Base-by-base conservation (phyloP, 345 rosid species). In the Citrus sp. region DNA sequence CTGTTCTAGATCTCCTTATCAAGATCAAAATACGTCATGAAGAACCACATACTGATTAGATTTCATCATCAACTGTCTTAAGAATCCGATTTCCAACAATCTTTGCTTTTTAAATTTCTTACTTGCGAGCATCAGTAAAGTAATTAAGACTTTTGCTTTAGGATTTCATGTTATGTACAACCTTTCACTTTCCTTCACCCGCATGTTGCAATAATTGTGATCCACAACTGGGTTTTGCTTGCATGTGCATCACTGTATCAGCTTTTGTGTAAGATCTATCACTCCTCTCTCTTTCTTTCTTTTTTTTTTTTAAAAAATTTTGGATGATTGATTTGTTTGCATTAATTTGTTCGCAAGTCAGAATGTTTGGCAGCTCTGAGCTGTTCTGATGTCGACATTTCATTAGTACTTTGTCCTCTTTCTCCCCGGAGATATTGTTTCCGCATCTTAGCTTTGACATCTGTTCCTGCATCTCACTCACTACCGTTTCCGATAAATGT, bases 311-410 rank as follows among this genome's bases (percentile, higher is more conserved):
- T 12, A 37, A 37, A 7, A 37, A 37, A 2, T 0, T 42, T 42
- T 10, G 51, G 51, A 42, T 42, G 0, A 42, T 42, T 46, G 51
- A 42, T 42, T 42, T 40, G 46, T 40, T 9, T 9, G 3, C 46
- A 40, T 40, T 40, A 40, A 40, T 9, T 40, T 42, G 51, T 46
- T 46, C 18, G 51, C 0, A 46, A 13, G 51, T 13, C 51, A 46
- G 51, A 46, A 19, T 21, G 28, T 10, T 38, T 34, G 55, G 9
- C 70, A 55, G 74, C 60, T 38, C 28, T 79, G 84, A 83, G 82
- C 83, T 86, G 89, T 63, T 77, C 22, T 60, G 87, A 83, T 62
- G 87, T 83, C 70, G 87, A 84, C 80, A 46, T 83, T 56, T 72
- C 77, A 59, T 54, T 4, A 30, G 69, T 62, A 24, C 49, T 68